Conservation (phyloP, 2,329 filamentous ascomycete species). For the Arachnopeziza araneosa region DNA sequence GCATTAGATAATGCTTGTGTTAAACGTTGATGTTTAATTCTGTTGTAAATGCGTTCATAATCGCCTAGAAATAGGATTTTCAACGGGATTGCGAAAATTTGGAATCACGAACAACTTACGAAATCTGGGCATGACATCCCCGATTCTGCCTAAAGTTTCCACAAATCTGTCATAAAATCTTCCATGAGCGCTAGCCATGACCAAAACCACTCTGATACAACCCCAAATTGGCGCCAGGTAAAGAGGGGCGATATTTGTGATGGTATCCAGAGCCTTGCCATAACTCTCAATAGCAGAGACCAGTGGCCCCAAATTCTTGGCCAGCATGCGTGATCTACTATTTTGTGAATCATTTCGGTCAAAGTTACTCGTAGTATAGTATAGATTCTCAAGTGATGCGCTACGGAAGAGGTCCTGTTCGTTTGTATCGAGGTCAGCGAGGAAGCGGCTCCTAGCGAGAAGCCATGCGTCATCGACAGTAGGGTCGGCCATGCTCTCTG, state of each 20-base stretch:
- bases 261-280: slow-evolving; percentile 13
- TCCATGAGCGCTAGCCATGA: slow-evolving; percentile 3
- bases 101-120: slow-evolving; percentile 1
- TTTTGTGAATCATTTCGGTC: neutral
- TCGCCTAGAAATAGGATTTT: neutral
- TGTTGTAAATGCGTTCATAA: neutral
- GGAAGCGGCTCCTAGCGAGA: neutral
- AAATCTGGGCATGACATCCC: slow-evolving; percentile 12
- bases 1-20: neutral
- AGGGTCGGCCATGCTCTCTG: no score
- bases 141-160: slow-evolving; percentile 10
- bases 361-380: neutral
- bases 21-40: neutral
- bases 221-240: slow-evolving; percentile 14
- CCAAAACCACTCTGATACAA: slow-evolving; percentile 10
- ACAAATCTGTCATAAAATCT: slow-evolving; percentile 9
- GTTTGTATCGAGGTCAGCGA: neutral
- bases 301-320: slow-evolving; percentile 3
- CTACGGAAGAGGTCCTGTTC: neutral
- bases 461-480: no score
- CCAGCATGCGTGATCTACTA: neutral
- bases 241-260: slow-evolving; percentile 5
- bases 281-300: slow-evolving; percentile 7
- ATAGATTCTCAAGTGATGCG: neutral
- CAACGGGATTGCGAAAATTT: neutral